Conservation (phyloP, 805 yeast genomes). For the Metschnikowia amazonensis region DNA sequence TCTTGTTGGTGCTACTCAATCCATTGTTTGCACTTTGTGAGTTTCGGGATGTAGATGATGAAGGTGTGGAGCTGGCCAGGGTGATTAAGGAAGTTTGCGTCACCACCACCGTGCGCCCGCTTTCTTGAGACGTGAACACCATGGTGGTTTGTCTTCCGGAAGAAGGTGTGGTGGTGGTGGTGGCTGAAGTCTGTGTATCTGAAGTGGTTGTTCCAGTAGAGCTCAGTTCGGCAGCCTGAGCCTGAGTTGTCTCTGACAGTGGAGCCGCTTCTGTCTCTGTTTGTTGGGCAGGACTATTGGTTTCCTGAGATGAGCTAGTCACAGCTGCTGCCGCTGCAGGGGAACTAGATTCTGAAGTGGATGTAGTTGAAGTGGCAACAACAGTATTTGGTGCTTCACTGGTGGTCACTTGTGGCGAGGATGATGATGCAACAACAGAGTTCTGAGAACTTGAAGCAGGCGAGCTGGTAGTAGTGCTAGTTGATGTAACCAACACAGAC, state of each 20-base stretch:
- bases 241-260: neutral
- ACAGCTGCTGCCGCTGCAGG: neutral
- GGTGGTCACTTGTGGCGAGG: neutral
- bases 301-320: neutral
- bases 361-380: neutral
- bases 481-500: neutral
- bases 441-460: too few relatives aligned
- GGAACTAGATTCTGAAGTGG: neutral
- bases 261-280: neutral
- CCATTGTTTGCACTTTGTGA: slow-evolving; percentile 25
- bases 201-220: neutral
- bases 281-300: neutral
- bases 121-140: slow-evolving; percentile 27
- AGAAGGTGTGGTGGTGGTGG: neutral
- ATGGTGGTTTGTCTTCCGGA: slow-evolving; percentile 21
- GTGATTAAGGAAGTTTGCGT: slow-evolving; percentile 35
- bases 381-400: too few relatives aligned
- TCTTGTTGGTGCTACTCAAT: slow-evolving; percentile 39
- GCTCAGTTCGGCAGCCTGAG: neutral
- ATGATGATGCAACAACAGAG: too few relatives aligned
- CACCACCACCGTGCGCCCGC: slow-evolving; percentile 37
- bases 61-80: slow-evolving; percentile 22
- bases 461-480: too few relatives aligned
- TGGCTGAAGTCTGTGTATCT: neutral
- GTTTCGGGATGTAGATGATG: slow-evolving; percentile 20